phyloP scores from a whole-genome alignment of 2,329 filamentous ascomycete species.

The Cercospora sp. region DNA sequence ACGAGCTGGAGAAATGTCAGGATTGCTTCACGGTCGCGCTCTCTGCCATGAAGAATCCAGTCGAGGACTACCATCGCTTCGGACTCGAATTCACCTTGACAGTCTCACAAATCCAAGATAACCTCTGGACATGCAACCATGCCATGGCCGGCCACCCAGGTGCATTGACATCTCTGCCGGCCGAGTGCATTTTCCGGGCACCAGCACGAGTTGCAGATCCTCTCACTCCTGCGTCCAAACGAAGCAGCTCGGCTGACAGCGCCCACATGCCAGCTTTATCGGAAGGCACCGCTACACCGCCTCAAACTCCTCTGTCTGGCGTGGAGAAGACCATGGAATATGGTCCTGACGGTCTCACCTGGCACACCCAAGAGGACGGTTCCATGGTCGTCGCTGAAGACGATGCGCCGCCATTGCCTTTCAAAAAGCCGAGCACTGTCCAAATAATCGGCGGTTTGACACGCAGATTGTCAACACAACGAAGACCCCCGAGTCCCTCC shows the following conservation, averaged over 20 bases:
- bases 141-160: not conserved
- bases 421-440: conserved; percentile 4
- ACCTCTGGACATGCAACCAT: conserved; percentile 17
- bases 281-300: conserved; percentile 14
- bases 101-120: conserved; percentile 17
- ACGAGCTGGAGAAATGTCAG: conserved; percentile 25
- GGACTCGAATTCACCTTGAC: conserved; percentile 32
- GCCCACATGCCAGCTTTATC: conserved; percentile 17
- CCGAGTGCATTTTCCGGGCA: conserved; percentile 33
- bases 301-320: conserved; percentile 10
- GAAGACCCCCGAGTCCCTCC: not conserved
- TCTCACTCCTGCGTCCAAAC: conserved; percentile 11
- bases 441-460: conserved; percentile 7
- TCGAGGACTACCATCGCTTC: conserved; percentile 18
- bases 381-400: conserved; percentile 4
- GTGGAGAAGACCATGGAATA: conserved; percentile 12
- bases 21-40: conserved; percentile 31
- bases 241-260: conserved; percentile 17
- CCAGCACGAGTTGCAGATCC: conserved; percentile 12
- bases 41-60: conserved; percentile 18
- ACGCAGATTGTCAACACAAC: conserved; percentile 8
- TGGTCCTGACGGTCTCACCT: conserved; percentile 2
- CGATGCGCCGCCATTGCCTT: not conserved
- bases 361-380: conserved; percentile 10
- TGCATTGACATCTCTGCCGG: conserved; percentile 27